A percentile compares a stretch with the other conserved stretches of the same genome.
Evolutionary conservation across 176 grass and related monocot genomes (phyloP).

Genomic region (Pontederia paniculata): DNA sequence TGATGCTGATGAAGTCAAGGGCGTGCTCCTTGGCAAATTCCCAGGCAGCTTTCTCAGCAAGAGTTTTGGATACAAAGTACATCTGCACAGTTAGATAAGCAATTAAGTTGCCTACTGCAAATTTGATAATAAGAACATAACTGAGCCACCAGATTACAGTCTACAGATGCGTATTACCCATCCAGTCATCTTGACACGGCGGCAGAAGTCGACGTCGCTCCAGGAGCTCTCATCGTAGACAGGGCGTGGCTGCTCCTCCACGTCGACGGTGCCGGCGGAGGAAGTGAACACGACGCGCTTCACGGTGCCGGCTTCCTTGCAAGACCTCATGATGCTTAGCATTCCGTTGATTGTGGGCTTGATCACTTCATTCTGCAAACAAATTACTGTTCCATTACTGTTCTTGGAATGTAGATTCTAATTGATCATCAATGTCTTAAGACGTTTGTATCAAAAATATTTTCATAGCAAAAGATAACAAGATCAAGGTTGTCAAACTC

Average conservation of each 20-base stretch:
- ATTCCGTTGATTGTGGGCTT: constrained; percentile 17
- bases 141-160: neutral
- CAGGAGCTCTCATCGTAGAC: constrained; percentile 22
- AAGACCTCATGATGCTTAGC: constrained; percentile 21
- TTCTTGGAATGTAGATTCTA: no score
- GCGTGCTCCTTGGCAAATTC: constrained; percentile 20
- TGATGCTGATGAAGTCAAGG: constrained; percentile 26
- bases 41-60: constrained; percentile 25
- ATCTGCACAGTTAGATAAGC: constrained; percentile 5
- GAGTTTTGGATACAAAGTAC: constrained; percentile 39
- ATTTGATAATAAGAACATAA: neutral
- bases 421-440: no score
- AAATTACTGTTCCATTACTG: no score
- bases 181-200: constrained; percentile 6
- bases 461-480: no score
- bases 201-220: constrained; percentile 27
- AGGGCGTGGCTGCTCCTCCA: neutral
- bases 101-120: neutral
- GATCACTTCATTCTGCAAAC: constrained; percentile 24
- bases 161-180: constrained; percentile 10
- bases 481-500: no score
- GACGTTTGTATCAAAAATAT: no score
- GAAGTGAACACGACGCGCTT: constrained; percentile 30
- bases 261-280: neutral
- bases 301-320: constrained; percentile 19